phyloP scores from a whole-genome alignment of 352 stramenopile species.

The Hyaloperonospora arabidopsidis region DNA sequence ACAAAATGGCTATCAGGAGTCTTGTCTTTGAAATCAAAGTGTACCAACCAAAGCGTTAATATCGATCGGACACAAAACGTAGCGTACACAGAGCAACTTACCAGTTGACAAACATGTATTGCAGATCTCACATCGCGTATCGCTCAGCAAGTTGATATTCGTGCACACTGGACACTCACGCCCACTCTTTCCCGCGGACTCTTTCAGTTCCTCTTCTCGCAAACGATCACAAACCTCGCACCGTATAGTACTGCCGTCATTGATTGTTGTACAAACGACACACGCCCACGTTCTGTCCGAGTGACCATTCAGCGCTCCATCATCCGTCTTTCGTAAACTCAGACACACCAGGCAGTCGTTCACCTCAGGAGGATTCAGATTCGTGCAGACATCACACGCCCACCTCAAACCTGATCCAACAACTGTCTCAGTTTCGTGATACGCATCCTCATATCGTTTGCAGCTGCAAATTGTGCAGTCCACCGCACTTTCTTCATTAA shows the following conservation, averaged over 20 bases:
- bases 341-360: slow-evolving; percentile 21
- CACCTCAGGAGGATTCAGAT: slow-evolving; percentile 16
- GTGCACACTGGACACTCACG: slow-evolving; percentile 49
- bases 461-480: slow-evolving; percentile 19
- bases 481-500: slow-evolving; percentile 17
- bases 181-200: slow-evolving; percentile 6
- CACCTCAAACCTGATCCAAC: slow-evolving; percentile 13
- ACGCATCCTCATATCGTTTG: slow-evolving; percentile 9
- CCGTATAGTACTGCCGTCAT: slow-evolving; percentile 7
- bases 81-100: slow-evolving; percentile 8
- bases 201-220: slow-evolving; percentile 4
- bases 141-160: slow-evolving; percentile 35
- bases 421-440: neutral
- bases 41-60: neutral
- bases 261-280: slow-evolving; percentile 20
- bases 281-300: slow-evolving; percentile 17
- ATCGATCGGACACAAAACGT: neutral
- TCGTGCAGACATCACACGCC: slow-evolving; percentile 27
- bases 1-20: slow-evolving; percentile 19
- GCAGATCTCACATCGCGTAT: slow-evolving; percentile 44
- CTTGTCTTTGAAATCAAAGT: slow-evolving; percentile 11
- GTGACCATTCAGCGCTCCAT: neutral
- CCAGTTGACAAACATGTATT: slow-evolving; percentile 26
- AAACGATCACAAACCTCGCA: slow-evolving; percentile 24
- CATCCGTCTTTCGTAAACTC: slow-evolving; percentile 3